Percentiles rank a stretch among this genome's conserved stretches.
These are phyloP conservation scores for Boletus sp. DNA, from an alignment of 768 basidiomycete genomes.

Conservation along the genomic window DNA sequence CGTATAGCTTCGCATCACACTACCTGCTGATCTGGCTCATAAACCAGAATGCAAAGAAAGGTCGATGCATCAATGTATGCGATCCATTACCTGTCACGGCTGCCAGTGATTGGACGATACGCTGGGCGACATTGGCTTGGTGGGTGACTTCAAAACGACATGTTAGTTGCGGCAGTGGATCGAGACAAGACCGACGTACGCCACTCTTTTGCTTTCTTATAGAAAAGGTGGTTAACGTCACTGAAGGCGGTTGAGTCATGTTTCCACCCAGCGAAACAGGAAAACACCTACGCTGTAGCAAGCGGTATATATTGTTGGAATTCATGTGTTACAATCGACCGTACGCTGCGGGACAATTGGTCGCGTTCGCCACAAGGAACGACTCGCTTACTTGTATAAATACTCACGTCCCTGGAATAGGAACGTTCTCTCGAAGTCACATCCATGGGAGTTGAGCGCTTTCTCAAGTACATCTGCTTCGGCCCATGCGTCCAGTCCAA, in stretches of 20 bases:
- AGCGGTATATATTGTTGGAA: constrained; percentile 63
- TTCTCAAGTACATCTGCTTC: constrained; percentile 66
- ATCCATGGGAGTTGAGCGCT: constrained; percentile 60
- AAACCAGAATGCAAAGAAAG: constrained; percentile 74
- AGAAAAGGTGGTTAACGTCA: constrained; percentile 43
- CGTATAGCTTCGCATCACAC: constrained; percentile 6
- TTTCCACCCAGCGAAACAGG: not conserved
- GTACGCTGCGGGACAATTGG: constrained; percentile 42
- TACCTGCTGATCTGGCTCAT: constrained; percentile 66
- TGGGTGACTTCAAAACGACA: constrained; percentile 46
- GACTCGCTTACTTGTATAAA: constrained; percentile 63
- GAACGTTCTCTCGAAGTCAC: constrained; percentile 62
- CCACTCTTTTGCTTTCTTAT: constrained; percentile 65
- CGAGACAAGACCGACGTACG: constrained; percentile 39
- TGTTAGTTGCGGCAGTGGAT: constrained; percentile 5
- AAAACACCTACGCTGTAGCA: constrained; percentile 46
- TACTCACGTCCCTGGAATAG: constrained; percentile 70
- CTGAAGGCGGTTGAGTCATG: constrained; percentile 26
- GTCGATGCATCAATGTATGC: constrained; percentile 51
- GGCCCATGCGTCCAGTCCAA: constrained; percentile 65
- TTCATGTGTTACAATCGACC: constrained; percentile 69
- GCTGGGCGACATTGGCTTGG: constrained; percentile 56
- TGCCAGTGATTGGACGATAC: constrained; percentile 56
- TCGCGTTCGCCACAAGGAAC: not conserved
- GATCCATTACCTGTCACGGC: constrained; percentile 51